Evolutionary conservation across 2,329 filamentous ascomycete species (phyloP).

Genomic region (Aspergillus amoenus): DNA sequence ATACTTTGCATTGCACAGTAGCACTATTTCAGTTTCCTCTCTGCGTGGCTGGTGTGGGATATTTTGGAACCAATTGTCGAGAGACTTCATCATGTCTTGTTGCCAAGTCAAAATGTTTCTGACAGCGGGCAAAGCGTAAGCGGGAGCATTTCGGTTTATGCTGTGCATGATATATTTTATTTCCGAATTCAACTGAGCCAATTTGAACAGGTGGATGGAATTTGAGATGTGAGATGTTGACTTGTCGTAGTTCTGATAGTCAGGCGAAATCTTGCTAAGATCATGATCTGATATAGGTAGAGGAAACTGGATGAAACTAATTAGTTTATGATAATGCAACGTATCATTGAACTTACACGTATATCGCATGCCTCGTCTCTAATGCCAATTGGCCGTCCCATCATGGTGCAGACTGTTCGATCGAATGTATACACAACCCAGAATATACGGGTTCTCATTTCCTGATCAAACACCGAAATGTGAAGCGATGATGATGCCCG

Average conservation of each 20-base stretch:
- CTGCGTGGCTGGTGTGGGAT: slow-evolving; percentile 31
- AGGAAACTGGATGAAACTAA: slow-evolving; percentile 18
- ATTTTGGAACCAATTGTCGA: slow-evolving; percentile 43
- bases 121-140: slow-evolving; percentile 51
- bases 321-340: neutral
- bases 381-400: slow-evolving; percentile 57
- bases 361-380: slow-evolving; percentile 57
- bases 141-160: slow-evolving; percentile 48
- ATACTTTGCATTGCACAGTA: slow-evolving; percentile 48
- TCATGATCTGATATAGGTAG: slow-evolving; percentile 15
- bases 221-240: slow-evolving; percentile 38
- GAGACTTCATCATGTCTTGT: slow-evolving; percentile 37
- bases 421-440: slow-evolving; percentile 57
- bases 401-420: slow-evolving; percentile 54
- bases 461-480: slow-evolving; percentile 51
- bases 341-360: slow-evolving; percentile 36
- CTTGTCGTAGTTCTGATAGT: slow-evolving; percentile 11
- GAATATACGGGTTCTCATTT: slow-evolving; percentile 57
- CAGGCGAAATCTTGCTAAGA: neutral
- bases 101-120: slow-evolving; percentile 51
- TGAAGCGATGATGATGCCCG: slow-evolving; percentile 34
- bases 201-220: slow-evolving; percentile 50
- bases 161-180: slow-evolving; percentile 60
- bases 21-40: slow-evolving; percentile 12
- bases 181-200: slow-evolving; percentile 52